Evolutionary conservation across 2,329 filamentous ascomycete species (phyloP).

Genomic region (Alternaria incomplexa): DNA sequence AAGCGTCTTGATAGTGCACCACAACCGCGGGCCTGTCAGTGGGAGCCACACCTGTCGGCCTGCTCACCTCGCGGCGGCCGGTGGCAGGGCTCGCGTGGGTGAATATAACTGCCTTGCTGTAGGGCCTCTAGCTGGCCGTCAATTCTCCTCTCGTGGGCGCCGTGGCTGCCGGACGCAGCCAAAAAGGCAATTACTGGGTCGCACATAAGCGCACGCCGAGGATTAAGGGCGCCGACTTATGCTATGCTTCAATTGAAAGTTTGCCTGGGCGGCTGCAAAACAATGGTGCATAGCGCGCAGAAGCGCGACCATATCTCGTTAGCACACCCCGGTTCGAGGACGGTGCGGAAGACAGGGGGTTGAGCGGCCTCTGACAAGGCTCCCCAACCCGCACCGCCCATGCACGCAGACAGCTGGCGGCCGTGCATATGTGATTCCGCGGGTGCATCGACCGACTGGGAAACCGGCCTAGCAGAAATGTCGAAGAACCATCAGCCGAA

Average conservation of each 20-base stretch:
- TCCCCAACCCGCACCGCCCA: constrained; percentile 32
- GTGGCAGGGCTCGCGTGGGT: constrained; percentile 12
- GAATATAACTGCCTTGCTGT: constrained; percentile 1
- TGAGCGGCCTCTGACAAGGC: constrained; percentile 33
- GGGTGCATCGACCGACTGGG: constrained; percentile 44
- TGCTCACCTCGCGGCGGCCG: constrained; percentile 19
- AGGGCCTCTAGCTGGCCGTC: not conserved
- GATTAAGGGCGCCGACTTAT: constrained; percentile 24
- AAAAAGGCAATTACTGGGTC: constrained; percentile 13
- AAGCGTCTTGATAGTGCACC: constrained; percentile 37
- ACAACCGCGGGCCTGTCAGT: constrained; percentile 39
- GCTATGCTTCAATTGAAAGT: constrained; percentile 29
- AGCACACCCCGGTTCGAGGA: constrained; percentile 28
- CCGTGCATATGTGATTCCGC: constrained; percentile 42
- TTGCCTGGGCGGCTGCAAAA: constrained; percentile 33
- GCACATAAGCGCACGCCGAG: constrained; percentile 22
- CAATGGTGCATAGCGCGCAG: constrained; percentile 34
- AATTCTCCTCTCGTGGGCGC: not conserved
- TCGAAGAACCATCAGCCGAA: constrained; percentile 52
- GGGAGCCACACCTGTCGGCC: constrained; percentile 39
- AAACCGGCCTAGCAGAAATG: constrained; percentile 35
- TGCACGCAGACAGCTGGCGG: constrained; percentile 33
- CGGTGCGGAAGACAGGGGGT: constrained; percentile 39
- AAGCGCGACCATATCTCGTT: constrained; percentile 25
- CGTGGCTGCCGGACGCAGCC: constrained; percentile 11